Percentiles rank a stretch among this genome's conserved stretches.
These are phyloP conservation scores for Ceratobasidium theobromae DNA, from an alignment of 1,284 basidiomycete species.

Conservation along the genomic window DNA sequence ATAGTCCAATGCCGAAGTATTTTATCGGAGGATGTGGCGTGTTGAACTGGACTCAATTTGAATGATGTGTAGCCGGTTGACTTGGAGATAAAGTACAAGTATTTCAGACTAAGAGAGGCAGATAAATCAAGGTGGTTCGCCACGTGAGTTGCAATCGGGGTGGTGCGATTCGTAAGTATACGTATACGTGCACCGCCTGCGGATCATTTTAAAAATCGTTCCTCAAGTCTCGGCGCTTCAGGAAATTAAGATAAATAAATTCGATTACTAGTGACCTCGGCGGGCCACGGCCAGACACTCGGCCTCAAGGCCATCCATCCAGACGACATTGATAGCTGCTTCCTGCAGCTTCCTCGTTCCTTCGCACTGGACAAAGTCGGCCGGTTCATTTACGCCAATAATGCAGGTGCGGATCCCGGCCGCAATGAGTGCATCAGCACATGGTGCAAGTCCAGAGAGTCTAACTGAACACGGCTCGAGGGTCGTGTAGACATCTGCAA, in stretches of 20 bases:
- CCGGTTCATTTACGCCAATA: constrained; percentile 90
- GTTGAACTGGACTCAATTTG: not conserved
- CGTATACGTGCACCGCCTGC: not conserved
- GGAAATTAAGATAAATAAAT: not conserved
- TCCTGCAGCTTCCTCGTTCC: constrained; percentile 76
- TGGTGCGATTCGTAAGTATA: constrained; percentile 14
- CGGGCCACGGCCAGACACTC: constrained; percentile 70
- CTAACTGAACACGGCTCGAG: constrained; percentile 95
- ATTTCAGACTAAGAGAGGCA: not conserved
- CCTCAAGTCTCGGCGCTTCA: constrained; percentile 7
- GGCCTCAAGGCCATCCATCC: constrained; percentile 68
- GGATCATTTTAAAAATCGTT: constrained; percentile 7
- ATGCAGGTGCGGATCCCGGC: constrained; percentile 75
- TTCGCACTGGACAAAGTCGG: constrained; percentile 93
- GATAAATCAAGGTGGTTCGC: not conserved
- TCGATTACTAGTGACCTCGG: constrained; percentile 24
- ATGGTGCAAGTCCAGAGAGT: constrained; percentile 84
- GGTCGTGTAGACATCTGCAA: constrained; percentile 85
- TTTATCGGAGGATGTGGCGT: not conserved
- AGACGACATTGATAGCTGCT: constrained; percentile 75
- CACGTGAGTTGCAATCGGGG: not conserved
- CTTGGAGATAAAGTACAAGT: not conserved
- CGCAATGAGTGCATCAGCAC: constrained; percentile 80
- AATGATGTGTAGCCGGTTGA: not conserved
- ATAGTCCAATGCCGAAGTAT: not conserved